Evolutionary conservation across 441 rosid species (phyloP).

Genomic region (Francoa sonchifolia): DNA sequence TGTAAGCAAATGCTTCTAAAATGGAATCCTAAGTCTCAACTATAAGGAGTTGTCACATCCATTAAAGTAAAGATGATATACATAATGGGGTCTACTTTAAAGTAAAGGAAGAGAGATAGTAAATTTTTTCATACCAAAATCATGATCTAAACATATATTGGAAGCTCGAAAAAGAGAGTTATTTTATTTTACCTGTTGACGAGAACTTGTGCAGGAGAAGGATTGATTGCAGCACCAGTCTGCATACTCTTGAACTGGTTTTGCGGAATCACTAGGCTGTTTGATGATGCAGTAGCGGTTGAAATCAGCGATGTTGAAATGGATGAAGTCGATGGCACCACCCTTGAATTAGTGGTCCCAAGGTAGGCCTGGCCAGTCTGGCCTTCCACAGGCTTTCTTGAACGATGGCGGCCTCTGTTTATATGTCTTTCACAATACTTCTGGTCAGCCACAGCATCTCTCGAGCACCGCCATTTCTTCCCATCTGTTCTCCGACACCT

Average conservation of each 20-base stretch:
- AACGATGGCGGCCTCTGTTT: constrained; percentile 82
- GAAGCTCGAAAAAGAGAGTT: background rate
- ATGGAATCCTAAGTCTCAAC: constrained; percentile 19
- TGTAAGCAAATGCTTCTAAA: constrained; percentile 2
- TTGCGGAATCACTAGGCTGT: constrained; percentile 22
- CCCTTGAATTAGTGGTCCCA: constrained; percentile 24
- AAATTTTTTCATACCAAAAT: background rate
- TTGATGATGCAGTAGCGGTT: constrained; percentile 20
- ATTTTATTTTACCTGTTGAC: constrained; percentile 25
- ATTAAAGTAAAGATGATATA: constrained; percentile 15
- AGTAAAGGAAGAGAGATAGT: constrained; percentile 11
- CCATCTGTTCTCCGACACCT: constrained; percentile 83
- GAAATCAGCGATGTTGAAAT: constrained; percentile 16
- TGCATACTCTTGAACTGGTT: constrained; percentile 25
- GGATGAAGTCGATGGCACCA: constrained; percentile 23
- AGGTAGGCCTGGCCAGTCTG: constrained; percentile 43
- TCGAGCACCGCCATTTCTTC: constrained; percentile 87
- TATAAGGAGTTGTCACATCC: constrained; percentile 12
- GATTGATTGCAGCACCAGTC: constrained; percentile 15
- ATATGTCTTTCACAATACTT: constrained; percentile 78
- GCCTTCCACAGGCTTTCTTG: constrained; percentile 92
- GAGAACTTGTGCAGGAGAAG: constrained; percentile 17
- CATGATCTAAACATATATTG: constrained; percentile 1
- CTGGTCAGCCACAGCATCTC: constrained; percentile 65
- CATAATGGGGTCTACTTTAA: constrained; percentile 13